Base-by-base conservation (phyloP, 305 asterid genomes). In the Rubia tinctorum region DNA sequence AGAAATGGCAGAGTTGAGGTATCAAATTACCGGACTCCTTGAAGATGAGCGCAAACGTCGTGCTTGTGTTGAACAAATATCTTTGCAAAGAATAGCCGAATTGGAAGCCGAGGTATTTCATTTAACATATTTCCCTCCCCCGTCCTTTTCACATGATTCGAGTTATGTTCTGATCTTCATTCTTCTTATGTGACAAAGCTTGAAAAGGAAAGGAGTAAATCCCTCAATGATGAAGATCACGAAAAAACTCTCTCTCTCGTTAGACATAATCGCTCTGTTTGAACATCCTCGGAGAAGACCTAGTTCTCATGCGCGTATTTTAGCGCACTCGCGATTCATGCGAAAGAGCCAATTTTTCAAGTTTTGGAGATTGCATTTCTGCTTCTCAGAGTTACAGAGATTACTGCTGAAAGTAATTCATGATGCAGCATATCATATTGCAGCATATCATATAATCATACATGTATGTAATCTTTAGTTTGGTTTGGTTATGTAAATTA, bases 1-100 rank as follows among this genome's bases (percentile, higher is more conserved):
- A 81, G 98, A 94, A 86, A 94, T 94, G 98, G 98, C 97, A 4
- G 98, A 94, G 79, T 80, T 93, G 65, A 85, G 97, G 85, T 94
- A 91, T 80, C 96, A 90, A 66, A 79, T 91, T 66, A 88, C 95
- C 11, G 80, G 73, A 13, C 51, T 64, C 58, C 80, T 73, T 34
- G 78, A 91, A 59, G 90, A 84, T 72, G 93, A 88, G 79, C 67
- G 84, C 77, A 86, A 84, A 66, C 93, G 94, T 30, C 97, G 95
- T 63, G 97, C 97, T 7, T 83, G 74, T 77, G 80, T 91, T 42
- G 98, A 91, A 77, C 92, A 86, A 53, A 76, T 88, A 60, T 89
- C 98, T 64, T 76, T 93, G 68, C 96, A 83, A 71, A 88, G 98
- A 84, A 90, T 94, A 81, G 73, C 96, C 13, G 93, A 87, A 87